Conservation (phyloP, 768 basidiomycete genomes). For the Mycena capillaripes region DNA sequence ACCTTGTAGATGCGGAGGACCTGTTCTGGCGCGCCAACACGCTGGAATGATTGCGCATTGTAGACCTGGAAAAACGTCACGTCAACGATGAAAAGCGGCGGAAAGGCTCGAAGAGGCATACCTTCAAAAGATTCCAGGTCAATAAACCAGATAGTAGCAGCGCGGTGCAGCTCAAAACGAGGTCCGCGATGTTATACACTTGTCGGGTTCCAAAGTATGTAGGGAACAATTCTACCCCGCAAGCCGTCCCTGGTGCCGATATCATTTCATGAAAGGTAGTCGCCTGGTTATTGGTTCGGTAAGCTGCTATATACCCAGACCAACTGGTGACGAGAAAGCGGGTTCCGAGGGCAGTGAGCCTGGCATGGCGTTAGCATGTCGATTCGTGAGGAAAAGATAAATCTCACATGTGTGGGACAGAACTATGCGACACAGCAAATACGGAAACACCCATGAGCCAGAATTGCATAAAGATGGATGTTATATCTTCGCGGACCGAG, state of each 20-base stretch:
- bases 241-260: conserved; percentile 56
- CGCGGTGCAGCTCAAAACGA: conserved; percentile 59
- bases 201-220: conserved; percentile 58
- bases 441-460: conserved; percentile 68
- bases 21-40: conserved; percentile 65
- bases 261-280: conserved; percentile 55
- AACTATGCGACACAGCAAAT: conserved; percentile 63
- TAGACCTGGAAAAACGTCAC: conserved; percentile 53
- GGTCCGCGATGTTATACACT: conserved; percentile 63
- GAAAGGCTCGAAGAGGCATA: conserved; percentile 32
- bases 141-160: conserved; percentile 58
- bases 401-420: conserved; percentile 67
- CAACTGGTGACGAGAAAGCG: conserved; percentile 63
- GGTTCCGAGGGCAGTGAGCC: conserved; percentile 63
- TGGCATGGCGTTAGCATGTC: conserved; percentile 34
- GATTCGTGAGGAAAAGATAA: not conserved
- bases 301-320: conserved; percentile 63
- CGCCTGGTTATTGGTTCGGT: conserved; percentile 56
- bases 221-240: conserved; percentile 62
- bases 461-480: conserved; percentile 63
- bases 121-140: conserved; percentile 62
- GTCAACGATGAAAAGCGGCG: conserved; percentile 4
- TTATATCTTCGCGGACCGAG: conserved; percentile 61
- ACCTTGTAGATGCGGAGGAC: conserved; percentile 67
- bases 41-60: conserved; percentile 62